Conservation (phyloP, 2,329 filamentous ascomycete genomes). For the Pseudogymnoascus sp. region DNA sequence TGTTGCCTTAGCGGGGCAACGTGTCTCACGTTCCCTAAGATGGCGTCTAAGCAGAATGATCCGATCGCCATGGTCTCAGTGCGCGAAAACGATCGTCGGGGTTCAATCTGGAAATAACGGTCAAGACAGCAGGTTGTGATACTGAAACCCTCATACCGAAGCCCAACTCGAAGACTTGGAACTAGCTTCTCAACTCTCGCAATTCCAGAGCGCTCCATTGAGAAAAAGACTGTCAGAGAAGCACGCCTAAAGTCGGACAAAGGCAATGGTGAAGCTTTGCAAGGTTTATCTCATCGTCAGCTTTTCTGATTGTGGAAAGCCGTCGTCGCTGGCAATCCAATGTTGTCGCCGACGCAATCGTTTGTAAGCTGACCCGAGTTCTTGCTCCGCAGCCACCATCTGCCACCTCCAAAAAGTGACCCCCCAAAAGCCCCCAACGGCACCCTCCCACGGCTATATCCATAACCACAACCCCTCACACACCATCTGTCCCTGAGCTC, state of each 20-base stretch:
- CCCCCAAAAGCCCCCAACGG: not conserved
- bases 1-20: not conserved
- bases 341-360: not conserved
- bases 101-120: not conserved
- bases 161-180: not conserved
- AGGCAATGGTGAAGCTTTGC: not conserved
- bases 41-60: not conserved
- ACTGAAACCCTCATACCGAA: not conserved
- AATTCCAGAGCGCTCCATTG: not conserved
- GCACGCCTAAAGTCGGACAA: conserved; percentile 1
- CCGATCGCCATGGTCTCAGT: not conserved
- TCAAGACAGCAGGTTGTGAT: not conserved
- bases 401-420: not conserved
- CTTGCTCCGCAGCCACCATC: not conserved
- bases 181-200: not conserved
- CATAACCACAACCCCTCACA: not conserved
- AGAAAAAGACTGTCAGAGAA: not conserved
- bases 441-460: conserved; percentile 2
- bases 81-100: not conserved
- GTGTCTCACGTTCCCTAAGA: not conserved
- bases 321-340: not conserved
- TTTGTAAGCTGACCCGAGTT: not conserved
- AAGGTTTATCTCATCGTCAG: not conserved
- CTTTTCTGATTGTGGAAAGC: not conserved
- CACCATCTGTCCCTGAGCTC: not conserved